Base-by-base conservation (phyloP, 768 basidiomycete genomes). In the Tephrocybe sp. region DNA sequence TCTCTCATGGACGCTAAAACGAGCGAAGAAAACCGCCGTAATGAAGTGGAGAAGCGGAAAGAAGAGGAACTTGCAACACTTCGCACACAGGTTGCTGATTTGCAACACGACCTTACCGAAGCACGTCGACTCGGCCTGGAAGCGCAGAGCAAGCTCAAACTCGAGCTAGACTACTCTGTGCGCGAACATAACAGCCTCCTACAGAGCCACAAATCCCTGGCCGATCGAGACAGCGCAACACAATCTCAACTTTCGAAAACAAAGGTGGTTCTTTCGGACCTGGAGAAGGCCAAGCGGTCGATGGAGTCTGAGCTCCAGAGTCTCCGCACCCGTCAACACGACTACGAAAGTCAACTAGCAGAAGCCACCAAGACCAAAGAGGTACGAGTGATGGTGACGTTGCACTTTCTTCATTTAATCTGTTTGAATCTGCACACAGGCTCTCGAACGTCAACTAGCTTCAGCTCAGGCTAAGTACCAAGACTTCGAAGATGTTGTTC, bases 401-500 rank as follows among this genome's bases (percentile, higher is more conserved):
- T n/a, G n/a, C 21, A 14, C 14, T 14, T 33, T 12, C 17, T 18
- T 4, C 17, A 20, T 8, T 39, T 21, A 5, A 39, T 21, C 12
- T 25, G 46, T 38, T 45, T 14, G 43, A 1, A 45, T 24, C 39
- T 20, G 49, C 11, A 40, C 41, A 30, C 59, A 97, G 92, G 76
- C 72, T 37, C 70, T 92, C 42, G 91, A 95, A 57, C 85, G 87
- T 33, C 87, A 94, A 65, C 69, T 96, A n/a, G 65, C 73, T 0
- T 68, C 78, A 18, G 80, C 88, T 5, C 88, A 90, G 60, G 75
- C 79, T 30, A 91, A 91, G 60, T 88, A 86, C 53, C 83, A 88
- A 50, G 86, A 88, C 51, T 87, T 93, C 50, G 96, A 99, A 67
- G 96, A 98, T 62, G 80, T 86, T 0, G 80, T 91, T 1, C 76